These are phyloP conservation scores for Cyanodermella asteris DNA, from an alignment of 2,329 filamentous ascomycete species.

Conservation along the genomic window DNA sequence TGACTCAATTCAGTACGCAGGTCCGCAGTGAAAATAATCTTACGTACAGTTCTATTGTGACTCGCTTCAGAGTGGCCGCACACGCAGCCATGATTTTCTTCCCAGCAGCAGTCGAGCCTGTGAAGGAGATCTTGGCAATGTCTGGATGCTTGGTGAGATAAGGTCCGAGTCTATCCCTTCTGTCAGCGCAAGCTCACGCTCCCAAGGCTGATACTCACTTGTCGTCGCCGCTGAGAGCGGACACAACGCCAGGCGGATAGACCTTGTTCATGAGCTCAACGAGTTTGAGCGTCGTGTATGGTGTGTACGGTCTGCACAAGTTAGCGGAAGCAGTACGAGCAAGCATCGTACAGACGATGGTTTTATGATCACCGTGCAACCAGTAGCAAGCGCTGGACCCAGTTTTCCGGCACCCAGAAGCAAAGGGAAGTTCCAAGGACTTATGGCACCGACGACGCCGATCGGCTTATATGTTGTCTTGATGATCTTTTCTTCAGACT, in stretches of 20 bases:
- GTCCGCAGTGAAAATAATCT: background rate
- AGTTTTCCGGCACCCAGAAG: slow-evolving; percentile 29
- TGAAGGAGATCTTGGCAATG: slow-evolving; percentile 42
- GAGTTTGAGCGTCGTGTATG: slow-evolving; percentile 35
- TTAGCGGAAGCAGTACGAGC: background rate
- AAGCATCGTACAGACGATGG: slow-evolving; percentile 18
- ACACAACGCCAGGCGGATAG: slow-evolving; percentile 41
- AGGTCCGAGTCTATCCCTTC: slow-evolving; percentile 37
- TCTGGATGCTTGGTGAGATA: slow-evolving; percentile 36
- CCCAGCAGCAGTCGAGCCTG: slow-evolving; percentile 36
- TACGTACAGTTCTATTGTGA: slow-evolving; percentile 33
- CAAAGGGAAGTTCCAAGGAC: slow-evolving; percentile 35
- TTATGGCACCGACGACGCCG: slow-evolving; percentile 29
- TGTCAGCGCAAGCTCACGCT: too few relatives aligned
- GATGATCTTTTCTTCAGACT: slow-evolving; percentile 19
- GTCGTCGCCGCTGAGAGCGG: slow-evolving; percentile 38
- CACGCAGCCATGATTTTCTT: slow-evolving; percentile 38
- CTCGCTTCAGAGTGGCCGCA: slow-evolving; percentile 34
- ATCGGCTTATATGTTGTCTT: slow-evolving; percentile 17
- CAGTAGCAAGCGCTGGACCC: slow-evolving; percentile 32
- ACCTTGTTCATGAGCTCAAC: slow-evolving; percentile 34
- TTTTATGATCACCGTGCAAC: slow-evolving; percentile 34
- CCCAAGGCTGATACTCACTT: too few relatives aligned
- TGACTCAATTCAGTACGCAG: slow-evolving; percentile 3
- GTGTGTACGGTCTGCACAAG: too few relatives aligned